Percentiles rank a stretch among this genome's conserved stretches.
phyloP scores from a whole-genome alignment of 345 rosid species.

The Lepidium aucheri region DNA sequence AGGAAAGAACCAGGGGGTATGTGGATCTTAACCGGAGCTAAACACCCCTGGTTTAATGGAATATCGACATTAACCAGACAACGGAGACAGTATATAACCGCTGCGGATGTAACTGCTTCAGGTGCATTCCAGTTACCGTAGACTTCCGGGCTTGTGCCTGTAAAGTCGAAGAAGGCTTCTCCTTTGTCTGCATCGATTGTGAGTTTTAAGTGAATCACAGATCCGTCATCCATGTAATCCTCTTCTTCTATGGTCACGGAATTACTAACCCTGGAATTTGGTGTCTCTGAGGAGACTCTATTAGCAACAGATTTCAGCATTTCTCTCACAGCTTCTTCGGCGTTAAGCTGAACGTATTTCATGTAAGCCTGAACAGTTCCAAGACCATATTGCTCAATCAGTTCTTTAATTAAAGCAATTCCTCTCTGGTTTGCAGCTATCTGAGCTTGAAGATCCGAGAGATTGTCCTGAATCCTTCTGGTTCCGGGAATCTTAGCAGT shows the following conservation, averaged over 20 bases:
- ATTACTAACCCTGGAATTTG: conserved; percentile 19
- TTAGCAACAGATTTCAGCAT: conserved; percentile 86
- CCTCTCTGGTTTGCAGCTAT: conserved; percentile 98
- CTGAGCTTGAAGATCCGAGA: conserved; percentile 94
- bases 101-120: conserved; percentile 91
- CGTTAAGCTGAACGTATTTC: conserved; percentile 80
- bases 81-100: conserved; percentile 92
- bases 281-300: conserved; percentile 37
- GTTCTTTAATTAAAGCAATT: conserved; percentile 74
- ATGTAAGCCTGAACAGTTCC: conserved; percentile 90
- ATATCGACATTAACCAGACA: conserved; percentile 81
- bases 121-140: conserved; percentile 98
- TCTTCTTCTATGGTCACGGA: conserved; percentile 62
- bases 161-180: conserved; percentile 81
- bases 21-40: conserved; percentile 75
- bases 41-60: conserved; percentile 94
- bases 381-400: conserved; percentile 78
- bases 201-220: conserved; percentile 64
- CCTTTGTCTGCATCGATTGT: conserved; percentile 61
- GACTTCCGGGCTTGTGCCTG: conserved; percentile 88
- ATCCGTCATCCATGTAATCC: conserved; percentile 96
- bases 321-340: conserved; percentile 91
- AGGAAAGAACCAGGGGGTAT: conserved; percentile 80
- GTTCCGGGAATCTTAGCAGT: conserved; percentile 66
- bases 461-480: conserved; percentile 77